Evolutionary conservation across 805 yeast species (phyloP).

Genomic region (Metschnikowia baotianmanensis): DNA sequence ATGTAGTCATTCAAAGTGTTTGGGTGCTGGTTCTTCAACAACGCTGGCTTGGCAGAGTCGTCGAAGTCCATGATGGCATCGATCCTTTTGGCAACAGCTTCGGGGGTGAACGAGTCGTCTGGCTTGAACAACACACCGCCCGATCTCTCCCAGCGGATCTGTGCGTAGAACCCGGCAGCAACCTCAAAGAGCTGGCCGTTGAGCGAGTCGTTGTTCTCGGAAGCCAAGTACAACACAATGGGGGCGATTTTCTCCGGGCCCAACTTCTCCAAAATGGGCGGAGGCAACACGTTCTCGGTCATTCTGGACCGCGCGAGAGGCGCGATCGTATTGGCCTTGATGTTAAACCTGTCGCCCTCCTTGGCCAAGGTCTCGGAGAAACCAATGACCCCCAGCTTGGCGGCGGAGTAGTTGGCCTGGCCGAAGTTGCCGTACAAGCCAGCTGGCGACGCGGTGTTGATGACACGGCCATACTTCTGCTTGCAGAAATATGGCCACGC

Average conservation of each 20-base stretch:
- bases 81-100: slow-evolving; percentile 70
- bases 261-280: slow-evolving; percentile 74
- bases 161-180: slow-evolving; percentile 92
- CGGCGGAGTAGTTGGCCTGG: slow-evolving; percentile 93
- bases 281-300: slow-evolving; percentile 90
- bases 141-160: slow-evolving; percentile 92
- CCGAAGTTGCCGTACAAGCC: slow-evolving; percentile 97
- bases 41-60: slow-evolving; percentile 49
- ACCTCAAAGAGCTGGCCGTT: slow-evolving; percentile 83
- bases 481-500: slow-evolving; percentile 90
- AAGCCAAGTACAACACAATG: slow-evolving; percentile 75
- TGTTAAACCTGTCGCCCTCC: slow-evolving; percentile 86
- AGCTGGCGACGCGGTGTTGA: slow-evolving; percentile 96
- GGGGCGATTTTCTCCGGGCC: slow-evolving; percentile 93
- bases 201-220: slow-evolving; percentile 50
- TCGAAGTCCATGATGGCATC: slow-evolving; percentile 62
- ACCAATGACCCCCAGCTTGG: slow-evolving; percentile 86
- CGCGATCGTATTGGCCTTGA: slow-evolving; percentile 82
- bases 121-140: slow-evolving; percentile 84
- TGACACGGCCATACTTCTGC: slow-evolving; percentile 83
- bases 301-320: slow-evolving; percentile 94
- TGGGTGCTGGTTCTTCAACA: slow-evolving; percentile 63
- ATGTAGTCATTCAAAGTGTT: slow-evolving; percentile 68
- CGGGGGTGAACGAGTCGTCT: slow-evolving; percentile 76
- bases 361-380: slow-evolving; percentile 92